phyloP scores from a whole-genome alignment of 2,329 filamentous ascomycete species.

The Botrytis tulipae region DNA sequence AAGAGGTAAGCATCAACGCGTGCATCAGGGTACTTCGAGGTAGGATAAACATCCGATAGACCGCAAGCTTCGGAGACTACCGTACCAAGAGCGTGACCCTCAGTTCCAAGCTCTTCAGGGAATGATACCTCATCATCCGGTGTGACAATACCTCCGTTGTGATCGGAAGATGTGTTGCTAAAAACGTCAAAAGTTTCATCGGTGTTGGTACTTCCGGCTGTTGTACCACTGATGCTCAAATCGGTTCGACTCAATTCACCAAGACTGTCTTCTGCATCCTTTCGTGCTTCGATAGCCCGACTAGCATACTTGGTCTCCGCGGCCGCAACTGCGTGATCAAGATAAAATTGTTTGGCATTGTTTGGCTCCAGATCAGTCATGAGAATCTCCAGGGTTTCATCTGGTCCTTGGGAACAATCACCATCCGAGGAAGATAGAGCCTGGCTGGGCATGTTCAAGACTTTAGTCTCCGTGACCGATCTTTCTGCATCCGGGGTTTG shows the following conservation, averaged over 20 bases:
- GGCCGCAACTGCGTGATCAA: conserved; percentile 83
- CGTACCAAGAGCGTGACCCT: conserved; percentile 89
- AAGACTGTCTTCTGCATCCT: conserved; percentile 57
- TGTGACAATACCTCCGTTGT: conserved; percentile 55
- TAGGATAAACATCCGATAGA: conserved; percentile 84
- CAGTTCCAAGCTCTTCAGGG: conserved; percentile 77
- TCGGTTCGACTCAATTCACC: conserved; percentile 54
- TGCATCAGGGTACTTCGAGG: conserved; percentile 83
- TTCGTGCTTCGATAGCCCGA: conserved; percentile 62
- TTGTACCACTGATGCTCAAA: conserved; percentile 43
- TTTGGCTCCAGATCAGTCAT: conserved; percentile 70
- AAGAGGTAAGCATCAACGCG: conserved; percentile 96
- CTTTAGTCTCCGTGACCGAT: conserved; percentile 37
- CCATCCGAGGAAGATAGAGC: conserved; percentile 33
- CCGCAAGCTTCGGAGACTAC: conserved; percentile 90
- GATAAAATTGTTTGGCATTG: conserved; percentile 70
- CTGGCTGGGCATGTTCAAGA: conserved; percentile 39
- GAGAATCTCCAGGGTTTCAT: conserved; percentile 74
- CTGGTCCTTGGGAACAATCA: conserved; percentile 42
- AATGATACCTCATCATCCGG: conserved; percentile 58
- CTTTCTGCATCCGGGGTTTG: conserved; percentile 64
- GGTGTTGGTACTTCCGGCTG: conserved; percentile 37
- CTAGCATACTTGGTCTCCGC: conserved; percentile 76
- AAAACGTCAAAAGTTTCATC: conserved; percentile 78
- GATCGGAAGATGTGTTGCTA: conserved; percentile 66